Conservation (phyloP, 305 asterid species). For the Fraxinus sp. region DNA sequence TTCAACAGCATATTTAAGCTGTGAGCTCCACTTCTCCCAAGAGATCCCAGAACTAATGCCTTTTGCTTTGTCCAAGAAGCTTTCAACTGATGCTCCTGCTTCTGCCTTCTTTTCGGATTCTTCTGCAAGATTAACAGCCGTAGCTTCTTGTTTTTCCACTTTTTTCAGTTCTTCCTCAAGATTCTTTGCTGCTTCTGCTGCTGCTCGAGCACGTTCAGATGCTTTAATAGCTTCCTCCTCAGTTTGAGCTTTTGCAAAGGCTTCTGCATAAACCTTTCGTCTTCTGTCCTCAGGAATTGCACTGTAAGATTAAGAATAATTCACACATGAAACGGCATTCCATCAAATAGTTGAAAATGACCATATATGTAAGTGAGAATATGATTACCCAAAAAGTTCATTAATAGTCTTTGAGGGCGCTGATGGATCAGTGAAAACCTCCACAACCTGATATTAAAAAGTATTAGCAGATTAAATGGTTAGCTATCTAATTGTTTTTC, state of each 20-base stretch:
- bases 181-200: slow-evolving; percentile 48
- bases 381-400: slow-evolving; percentile 66
- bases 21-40: slow-evolving; percentile 68
- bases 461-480: not conserved
- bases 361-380: not conserved
- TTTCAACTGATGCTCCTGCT: slow-evolving; percentile 59
- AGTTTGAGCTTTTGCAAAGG: slow-evolving; percentile 54
- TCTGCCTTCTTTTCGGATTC: slow-evolving; percentile 58
- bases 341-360: not conserved
- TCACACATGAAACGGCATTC: not conserved
- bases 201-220: slow-evolving; percentile 52
- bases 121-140: slow-evolving; percentile 40
- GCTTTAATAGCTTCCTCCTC: slow-evolving; percentile 69
- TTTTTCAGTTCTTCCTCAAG: slow-evolving; percentile 38
- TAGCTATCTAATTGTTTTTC: not conserved
- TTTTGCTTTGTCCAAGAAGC: slow-evolving; percentile 59
- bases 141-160: slow-evolving; percentile 43
- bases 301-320: slow-evolving; percentile 35
- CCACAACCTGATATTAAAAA: slow-evolving; percentile 61
- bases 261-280: slow-evolving; percentile 74
- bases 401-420: slow-evolving; percentile 54
- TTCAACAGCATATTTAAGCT: slow-evolving; percentile 60
- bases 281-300: slow-evolving; percentile 78
- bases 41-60: slow-evolving; percentile 51
- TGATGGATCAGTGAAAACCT: slow-evolving; percentile 70